Conservation (phyloP, 768 basidiomycete species). For the Leccinum aurantiacum region DNA sequence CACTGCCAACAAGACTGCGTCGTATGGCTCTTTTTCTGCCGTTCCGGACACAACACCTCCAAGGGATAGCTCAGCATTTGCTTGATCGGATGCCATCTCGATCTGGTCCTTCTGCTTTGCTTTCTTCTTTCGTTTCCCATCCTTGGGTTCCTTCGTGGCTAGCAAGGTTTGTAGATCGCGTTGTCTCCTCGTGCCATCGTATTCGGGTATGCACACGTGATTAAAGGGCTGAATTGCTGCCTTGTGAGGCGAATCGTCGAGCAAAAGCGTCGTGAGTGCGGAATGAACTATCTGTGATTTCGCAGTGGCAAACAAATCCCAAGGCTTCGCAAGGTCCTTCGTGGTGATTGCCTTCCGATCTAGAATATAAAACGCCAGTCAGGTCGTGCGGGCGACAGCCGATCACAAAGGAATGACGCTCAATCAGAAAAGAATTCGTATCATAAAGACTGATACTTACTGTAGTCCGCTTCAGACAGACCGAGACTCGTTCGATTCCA, state of each 20-base stretch:
- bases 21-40: constrained; percentile 34
- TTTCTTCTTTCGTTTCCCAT: constrained; percentile 8
- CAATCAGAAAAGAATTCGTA: neutral
- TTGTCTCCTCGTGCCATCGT: constrained; percentile 45
- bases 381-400: neutral
- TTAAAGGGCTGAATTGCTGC: constrained; percentile 76
- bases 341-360: constrained; percentile 44
- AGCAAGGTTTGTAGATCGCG: constrained; percentile 35
- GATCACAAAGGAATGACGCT: constrained; percentile 17
- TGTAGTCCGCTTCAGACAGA: constrained; percentile 55
- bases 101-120: constrained; percentile 2
- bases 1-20: constrained; percentile 59
- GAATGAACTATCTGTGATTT: constrained; percentile 34
- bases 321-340: constrained; percentile 75
- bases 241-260: constrained; percentile 54
- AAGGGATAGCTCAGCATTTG: neutral
- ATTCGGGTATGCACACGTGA: constrained; percentile 76
- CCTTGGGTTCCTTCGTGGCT: constrained; percentile 16
- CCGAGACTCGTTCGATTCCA: constrained; percentile 85
- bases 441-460: constrained; percentile 48
- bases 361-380: constrained; percentile 1
- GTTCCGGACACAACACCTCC: neutral
- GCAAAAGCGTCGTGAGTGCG: constrained; percentile 46
- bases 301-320: constrained; percentile 43
- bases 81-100: neutral